phyloP scores from a whole-genome alignment of 441 rosid species.

The Mallotus repandus region DNA sequence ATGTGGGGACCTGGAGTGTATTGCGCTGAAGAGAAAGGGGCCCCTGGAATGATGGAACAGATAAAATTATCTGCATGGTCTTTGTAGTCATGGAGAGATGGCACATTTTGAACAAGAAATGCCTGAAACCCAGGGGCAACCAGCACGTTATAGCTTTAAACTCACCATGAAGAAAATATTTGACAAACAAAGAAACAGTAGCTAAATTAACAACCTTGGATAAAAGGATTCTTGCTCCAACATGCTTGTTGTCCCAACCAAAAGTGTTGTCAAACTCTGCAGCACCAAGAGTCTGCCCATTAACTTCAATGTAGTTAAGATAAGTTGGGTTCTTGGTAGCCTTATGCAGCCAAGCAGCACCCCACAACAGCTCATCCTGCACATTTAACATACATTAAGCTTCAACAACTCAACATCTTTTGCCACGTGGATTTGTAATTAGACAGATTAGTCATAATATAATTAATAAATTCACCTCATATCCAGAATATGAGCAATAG shows the following conservation, averaged over 20 bases:
- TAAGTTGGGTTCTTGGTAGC: constrained; percentile 66
- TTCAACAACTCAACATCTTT: too few relatives aligned
- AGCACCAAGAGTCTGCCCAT: constrained; percentile 81
- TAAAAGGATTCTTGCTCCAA: constrained; percentile 83
- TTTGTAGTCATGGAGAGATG: constrained; percentile 69
- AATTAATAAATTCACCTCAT: constrained; percentile 47
- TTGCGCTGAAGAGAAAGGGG: constrained; percentile 60
- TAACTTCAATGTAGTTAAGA: constrained; percentile 70
- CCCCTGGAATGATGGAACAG: constrained; percentile 76
- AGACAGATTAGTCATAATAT: too few relatives aligned
- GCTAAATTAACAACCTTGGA: constrained; percentile 58
- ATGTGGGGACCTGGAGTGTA: constrained; percentile 52
- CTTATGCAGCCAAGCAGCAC: constrained; percentile 89
- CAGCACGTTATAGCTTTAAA: neutral
- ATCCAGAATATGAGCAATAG: constrained; percentile 84
- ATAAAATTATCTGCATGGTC: constrained; percentile 90
- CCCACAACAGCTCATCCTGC: constrained; percentile 96
- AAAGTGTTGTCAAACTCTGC: constrained; percentile 78
- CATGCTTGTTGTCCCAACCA: constrained; percentile 97
- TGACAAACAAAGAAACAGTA: too few relatives aligned
- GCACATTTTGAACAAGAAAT: constrained; percentile 60
- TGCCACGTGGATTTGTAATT: too few relatives aligned
- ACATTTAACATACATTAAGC: neutral
- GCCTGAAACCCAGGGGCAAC: constrained; percentile 43
- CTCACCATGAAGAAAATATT: neutral